A percentile compares a stretch with the other conserved stretches of the same genome.
phyloP scores from a whole-genome alignment of 2,329 filamentous ascomycete genomes.

The Fusarium hainanense region DNA sequence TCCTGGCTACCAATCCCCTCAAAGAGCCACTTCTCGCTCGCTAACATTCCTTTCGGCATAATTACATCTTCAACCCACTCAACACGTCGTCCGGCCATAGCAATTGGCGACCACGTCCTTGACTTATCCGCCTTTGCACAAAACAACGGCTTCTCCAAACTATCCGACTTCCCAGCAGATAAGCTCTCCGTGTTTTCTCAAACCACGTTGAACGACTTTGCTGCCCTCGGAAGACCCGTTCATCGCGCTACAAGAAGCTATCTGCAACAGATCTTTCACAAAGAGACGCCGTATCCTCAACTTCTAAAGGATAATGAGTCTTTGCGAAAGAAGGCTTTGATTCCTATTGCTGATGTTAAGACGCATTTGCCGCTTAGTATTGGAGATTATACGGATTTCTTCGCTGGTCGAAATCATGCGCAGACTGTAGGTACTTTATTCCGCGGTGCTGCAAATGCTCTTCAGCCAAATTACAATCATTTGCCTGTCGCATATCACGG shows the following conservation, averaged over 20 bases:
- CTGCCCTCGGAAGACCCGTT: slow-evolving; percentile 70
- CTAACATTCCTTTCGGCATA: slow-evolving; percentile 86
- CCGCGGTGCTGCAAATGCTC: slow-evolving; percentile 76
- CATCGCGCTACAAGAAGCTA: slow-evolving; percentile 75
- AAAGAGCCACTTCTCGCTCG: slow-evolving; percentile 58
- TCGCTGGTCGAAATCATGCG: slow-evolving; percentile 81
- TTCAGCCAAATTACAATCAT: slow-evolving; percentile 85
- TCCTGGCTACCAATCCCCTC: slow-evolving; percentile 20
- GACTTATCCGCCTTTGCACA: slow-evolving; percentile 72
- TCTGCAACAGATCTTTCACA: slow-evolving; percentile 68
- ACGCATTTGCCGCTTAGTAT: slow-evolving; percentile 81
- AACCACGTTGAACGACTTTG: slow-evolving; percentile 49
- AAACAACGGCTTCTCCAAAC: slow-evolving; percentile 53
- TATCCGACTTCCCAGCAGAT: slow-evolving; percentile 42
- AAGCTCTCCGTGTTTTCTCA: slow-evolving; percentile 45
- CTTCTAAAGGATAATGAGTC: slow-evolving; percentile 51
- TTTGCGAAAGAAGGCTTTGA: slow-evolving; percentile 46
- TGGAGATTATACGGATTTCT: slow-evolving; percentile 88
- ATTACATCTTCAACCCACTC: slow-evolving; percentile 70
- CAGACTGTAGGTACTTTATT: slow-evolving; percentile 76
- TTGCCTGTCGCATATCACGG: slow-evolving; percentile 85
- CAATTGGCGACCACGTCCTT: slow-evolving; percentile 77
- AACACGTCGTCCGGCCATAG: slow-evolving; percentile 72
- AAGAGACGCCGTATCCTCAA: slow-evolving; percentile 60
- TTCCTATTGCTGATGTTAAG: slow-evolving; percentile 58